Evolutionary conservation across 805 yeast species (phyloP).

Genomic region (Komagataella kurtzmanii): DNA sequence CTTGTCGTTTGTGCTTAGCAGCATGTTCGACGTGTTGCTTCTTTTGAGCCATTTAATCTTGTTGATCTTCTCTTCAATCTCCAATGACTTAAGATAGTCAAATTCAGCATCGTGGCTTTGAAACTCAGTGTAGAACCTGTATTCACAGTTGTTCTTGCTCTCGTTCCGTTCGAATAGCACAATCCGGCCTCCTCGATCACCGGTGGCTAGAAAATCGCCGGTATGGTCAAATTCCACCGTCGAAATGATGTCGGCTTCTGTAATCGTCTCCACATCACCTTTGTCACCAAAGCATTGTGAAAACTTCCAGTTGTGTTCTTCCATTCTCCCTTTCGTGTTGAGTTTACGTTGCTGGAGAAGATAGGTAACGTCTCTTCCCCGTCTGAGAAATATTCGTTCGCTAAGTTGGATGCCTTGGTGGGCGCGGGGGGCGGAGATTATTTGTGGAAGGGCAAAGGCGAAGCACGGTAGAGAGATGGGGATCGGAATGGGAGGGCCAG

Average conservation of each 20-base stretch:
- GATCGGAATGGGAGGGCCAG: too few species aligned
- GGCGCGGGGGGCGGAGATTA: background rate
- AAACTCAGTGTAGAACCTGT: conserved; percentile 90
- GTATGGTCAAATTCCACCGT: conserved; percentile 93
- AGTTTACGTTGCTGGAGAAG: background rate
- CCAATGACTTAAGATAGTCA: conserved; percentile 88
- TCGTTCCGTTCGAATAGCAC: conserved; percentile 88
- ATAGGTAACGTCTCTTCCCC: background rate
- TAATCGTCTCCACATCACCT: conserved; percentile 88
- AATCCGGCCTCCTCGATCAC: conserved; percentile 97
- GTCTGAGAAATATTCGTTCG: background rate
- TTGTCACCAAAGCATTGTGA: conserved; percentile 98
- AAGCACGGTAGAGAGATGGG: background rate
- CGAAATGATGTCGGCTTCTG: conserved; percentile 94
- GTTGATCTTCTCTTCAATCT: conserved; percentile 96
- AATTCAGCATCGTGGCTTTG: conserved; percentile 98
- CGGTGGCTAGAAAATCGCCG: conserved; percentile 94
- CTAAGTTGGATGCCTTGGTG: background rate
- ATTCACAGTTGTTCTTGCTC: conserved; percentile 71
- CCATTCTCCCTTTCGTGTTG: conserved; percentile 8
- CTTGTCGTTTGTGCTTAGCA: conserved; percentile 89
- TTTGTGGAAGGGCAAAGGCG: background rate
- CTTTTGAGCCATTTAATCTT: conserved; percentile 93
- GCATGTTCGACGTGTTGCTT: conserved; percentile 78
- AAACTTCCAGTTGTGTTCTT: conserved; percentile 54